Conservation (phyloP, 23 red algal species). For the Porphyridium purpureum region DNA sequence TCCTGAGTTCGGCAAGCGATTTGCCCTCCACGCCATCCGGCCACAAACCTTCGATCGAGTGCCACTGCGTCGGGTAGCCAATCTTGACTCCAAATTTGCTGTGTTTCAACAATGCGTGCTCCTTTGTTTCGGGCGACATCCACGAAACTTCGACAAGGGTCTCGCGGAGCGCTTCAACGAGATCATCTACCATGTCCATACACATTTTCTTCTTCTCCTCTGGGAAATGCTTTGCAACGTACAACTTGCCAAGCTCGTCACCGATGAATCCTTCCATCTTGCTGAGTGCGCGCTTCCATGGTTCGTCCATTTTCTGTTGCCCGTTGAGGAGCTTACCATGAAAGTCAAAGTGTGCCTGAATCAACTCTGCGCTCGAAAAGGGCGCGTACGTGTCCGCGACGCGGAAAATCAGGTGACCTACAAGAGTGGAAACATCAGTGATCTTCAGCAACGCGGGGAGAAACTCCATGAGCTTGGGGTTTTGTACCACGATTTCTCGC, state of each 20-base stretch:
- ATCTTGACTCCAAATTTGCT: constrained; percentile 19
- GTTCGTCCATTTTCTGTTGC: constrained; percentile 34
- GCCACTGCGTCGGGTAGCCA: too few species aligned
- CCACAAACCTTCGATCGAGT: too few species aligned
- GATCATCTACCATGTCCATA: constrained; percentile 28
- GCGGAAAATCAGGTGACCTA: constrained; percentile 25
- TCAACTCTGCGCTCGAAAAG: constrained; percentile 7
- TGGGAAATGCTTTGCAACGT: constrained; percentile 30
- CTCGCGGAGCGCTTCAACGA: constrained; percentile 50
- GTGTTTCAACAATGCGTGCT: constrained; percentile 28
- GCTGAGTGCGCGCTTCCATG: constrained; percentile 37
- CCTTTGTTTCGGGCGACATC: constrained; percentile 50
- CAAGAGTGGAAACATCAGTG: constrained; percentile 5
- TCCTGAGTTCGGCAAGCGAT: too few species aligned
- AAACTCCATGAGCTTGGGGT: constrained; percentile 19
- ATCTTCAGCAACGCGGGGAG: constrained; percentile 19
- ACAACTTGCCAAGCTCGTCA: constrained; percentile 45
- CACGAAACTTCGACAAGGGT: constrained; percentile 17
- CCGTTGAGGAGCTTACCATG: constrained; percentile 34
- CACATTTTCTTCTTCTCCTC: constrained; percentile 26
- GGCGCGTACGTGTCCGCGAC: constrained; percentile 13
- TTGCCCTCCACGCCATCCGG: too few species aligned
- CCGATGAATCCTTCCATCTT: constrained; percentile 7
- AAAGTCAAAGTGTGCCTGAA: constrained; percentile 35
- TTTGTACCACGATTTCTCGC: constrained; percentile 27